Conservation (phyloP, 2,329 filamentous ascomycete species). For the Epichloe sibirici region DNA sequence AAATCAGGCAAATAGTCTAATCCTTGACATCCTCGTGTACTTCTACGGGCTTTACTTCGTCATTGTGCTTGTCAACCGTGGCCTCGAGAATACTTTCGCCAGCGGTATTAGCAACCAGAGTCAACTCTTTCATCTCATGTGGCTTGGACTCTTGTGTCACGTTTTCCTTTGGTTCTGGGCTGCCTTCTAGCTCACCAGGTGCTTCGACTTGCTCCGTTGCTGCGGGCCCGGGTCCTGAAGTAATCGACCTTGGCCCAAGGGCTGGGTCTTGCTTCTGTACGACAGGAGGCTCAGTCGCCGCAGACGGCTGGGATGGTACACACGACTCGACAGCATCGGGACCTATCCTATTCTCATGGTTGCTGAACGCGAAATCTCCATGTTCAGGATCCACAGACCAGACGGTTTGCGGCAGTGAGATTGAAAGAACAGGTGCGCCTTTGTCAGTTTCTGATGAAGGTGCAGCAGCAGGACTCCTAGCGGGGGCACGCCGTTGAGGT, state of each 20-base stretch:
- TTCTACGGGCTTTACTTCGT: constrained; percentile 22
- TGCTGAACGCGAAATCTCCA: constrained; percentile 24
- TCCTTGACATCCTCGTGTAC: constrained; percentile 23
- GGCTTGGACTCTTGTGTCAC: neutral
- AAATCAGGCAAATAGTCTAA: constrained; percentile 6
- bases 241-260: neutral
- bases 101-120: constrained; percentile 28
- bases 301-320: neutral
- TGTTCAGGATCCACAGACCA: constrained; percentile 42
- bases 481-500: constrained; percentile 62
- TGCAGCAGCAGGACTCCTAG: constrained; percentile 32
- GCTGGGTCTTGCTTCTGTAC: constrained; percentile 1
- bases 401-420: constrained; percentile 34
- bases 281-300: neutral
- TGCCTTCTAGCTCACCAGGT: neutral
- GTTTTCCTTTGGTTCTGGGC: neutral
- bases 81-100: constrained; percentile 32
- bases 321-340: constrained; percentile 5
- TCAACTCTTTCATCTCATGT: constrained; percentile 18
- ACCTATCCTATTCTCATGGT: constrained; percentile 8
- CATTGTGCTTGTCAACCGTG: constrained; percentile 23
- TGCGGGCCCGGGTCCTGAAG: neutral
- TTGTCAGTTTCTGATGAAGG: constrained; percentile 14
- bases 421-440: constrained; percentile 27
- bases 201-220: neutral